These are phyloP conservation scores for Narthecium ossifragum DNA, from an alignment of 106 monocot species.

Conservation along the genomic window DNA sequence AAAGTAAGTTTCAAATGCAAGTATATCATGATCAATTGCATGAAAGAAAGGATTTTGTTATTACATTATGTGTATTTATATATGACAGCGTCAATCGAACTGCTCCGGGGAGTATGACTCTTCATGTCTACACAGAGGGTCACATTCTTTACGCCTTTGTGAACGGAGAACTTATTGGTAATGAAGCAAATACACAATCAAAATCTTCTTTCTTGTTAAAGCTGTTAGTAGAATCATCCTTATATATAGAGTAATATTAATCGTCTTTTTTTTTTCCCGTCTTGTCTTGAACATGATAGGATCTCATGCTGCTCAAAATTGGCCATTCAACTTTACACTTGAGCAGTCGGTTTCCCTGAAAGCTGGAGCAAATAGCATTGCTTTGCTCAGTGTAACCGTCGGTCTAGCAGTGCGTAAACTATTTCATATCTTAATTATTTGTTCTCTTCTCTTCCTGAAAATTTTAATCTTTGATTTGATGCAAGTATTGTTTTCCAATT, in stretches of 20 bases:
- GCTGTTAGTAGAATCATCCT: too few species aligned
- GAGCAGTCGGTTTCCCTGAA: conserved; percentile 13
- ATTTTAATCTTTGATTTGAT: neutral
- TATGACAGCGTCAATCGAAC: neutral
- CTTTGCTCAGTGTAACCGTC: conserved; percentile 73
- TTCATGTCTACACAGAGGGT: neutral
- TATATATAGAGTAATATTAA: too few species aligned
- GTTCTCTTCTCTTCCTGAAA: neutral
- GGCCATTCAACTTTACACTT: conserved; percentile 34
- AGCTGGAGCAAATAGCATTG: conserved; percentile 44
- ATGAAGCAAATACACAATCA: neutral
- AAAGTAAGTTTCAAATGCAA: too few species aligned
- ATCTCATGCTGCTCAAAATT: conserved; percentile 35
- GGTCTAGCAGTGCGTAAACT: conserved; percentile 48
- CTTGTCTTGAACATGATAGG: conserved; percentile 18
- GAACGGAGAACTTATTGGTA: conserved; percentile 7
- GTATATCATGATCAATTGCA: too few species aligned
- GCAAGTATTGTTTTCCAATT: neutral
- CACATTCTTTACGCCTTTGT: conserved; percentile 5
- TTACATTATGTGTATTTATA: too few species aligned
- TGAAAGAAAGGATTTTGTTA: too few species aligned
- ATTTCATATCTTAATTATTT: neutral
- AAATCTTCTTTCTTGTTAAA: neutral
- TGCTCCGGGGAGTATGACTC: neutral
- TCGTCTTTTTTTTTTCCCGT: neutral